Conservation (phyloP, 306 rosid species). For the Castanea crenata region DNA sequence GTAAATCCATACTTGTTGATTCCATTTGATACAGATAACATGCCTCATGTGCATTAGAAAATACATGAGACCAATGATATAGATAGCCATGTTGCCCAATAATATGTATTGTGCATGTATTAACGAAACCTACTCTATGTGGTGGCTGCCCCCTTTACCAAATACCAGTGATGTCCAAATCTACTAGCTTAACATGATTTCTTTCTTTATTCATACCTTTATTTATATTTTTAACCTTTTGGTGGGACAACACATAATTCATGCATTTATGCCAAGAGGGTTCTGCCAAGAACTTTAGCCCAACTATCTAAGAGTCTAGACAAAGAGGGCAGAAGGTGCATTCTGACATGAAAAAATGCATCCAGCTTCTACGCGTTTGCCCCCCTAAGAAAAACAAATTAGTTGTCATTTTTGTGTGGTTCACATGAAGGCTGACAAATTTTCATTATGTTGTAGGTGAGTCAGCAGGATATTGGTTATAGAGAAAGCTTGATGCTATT, state of each 20-base stretch:
- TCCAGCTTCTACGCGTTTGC: background rate
- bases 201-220: background rate
- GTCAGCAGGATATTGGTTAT: conserved; percentile 42
- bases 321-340: background rate
- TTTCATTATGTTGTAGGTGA: conserved; percentile 32
- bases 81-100: background rate
- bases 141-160: background rate
- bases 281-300: background rate
- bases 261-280: background rate
- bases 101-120: background rate
- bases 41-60: background rate
- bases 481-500: conserved; percentile 58
- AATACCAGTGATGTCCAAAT: background rate
- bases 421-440: background rate
- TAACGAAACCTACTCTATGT: background rate
- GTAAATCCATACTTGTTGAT: background rate
- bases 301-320: background rate
- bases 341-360: background rate
- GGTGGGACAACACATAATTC: background rate
- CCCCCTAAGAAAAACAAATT: background rate
- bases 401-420: background rate
- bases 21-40: background rate
- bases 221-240: background rate
- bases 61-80: background rate
- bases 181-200: background rate